Evolutionary conservation across 2,329 filamentous ascomycete species (phyloP).

Genomic region (Trichoderma sp.): DNA sequence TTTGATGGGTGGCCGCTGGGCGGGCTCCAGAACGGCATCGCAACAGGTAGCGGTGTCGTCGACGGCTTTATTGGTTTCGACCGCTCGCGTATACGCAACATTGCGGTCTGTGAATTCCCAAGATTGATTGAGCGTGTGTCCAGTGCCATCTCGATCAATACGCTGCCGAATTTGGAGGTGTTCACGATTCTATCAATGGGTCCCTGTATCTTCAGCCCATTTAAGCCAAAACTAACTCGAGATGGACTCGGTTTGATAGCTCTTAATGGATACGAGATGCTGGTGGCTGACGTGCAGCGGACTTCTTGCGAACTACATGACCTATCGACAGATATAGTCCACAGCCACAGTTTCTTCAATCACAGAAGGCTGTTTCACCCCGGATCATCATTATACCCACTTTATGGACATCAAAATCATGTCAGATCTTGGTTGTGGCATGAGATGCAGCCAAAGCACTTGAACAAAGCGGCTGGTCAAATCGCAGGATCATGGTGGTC

Average conservation of each 20-base stretch:
- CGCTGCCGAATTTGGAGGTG: neutral
- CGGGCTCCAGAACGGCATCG: neutral
- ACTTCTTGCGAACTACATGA: neutral
- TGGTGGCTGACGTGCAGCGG: neutral
- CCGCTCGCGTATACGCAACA: neutral
- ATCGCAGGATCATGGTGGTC: neutral
- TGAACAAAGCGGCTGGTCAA: neutral
- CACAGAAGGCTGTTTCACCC: neutral
- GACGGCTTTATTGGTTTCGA: slow-evolving; percentile 5
- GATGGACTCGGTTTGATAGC: neutral
- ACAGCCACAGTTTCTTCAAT: neutral
- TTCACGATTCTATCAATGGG: slow-evolving; percentile 1
- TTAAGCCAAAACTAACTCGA: neutral
- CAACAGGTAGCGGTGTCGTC: neutral
- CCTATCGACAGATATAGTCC: neutral
- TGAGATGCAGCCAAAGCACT: neutral
- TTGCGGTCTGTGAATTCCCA: neutral
- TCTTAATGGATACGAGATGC: neutral
- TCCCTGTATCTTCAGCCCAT: neutral
- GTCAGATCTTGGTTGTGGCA: slow-evolving; percentile 10
- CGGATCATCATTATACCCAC: neutral
- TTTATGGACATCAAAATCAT: neutral
- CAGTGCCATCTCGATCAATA: neutral
- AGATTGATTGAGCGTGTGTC: neutral
- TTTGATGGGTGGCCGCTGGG: neutral